Percentiles rank a stretch among this genome's conserved stretches.
Evolutionary conservation across 1,139 yeast species (phyloP).

Genomic region (Debaryomyces sp.): DNA sequence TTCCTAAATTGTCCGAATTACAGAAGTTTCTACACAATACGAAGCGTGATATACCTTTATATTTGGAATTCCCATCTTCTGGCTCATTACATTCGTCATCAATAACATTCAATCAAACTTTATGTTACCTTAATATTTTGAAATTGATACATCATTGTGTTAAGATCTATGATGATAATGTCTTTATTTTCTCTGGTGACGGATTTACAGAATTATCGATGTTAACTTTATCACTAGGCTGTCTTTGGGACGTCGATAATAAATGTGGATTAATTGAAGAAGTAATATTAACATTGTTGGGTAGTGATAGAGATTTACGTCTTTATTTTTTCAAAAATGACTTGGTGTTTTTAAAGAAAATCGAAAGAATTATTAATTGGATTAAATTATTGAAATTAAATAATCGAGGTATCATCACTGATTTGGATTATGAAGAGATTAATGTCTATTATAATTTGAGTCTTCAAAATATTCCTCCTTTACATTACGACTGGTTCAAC

Average conservation of each 20-base stretch:
- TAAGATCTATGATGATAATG: slow-evolving; percentile 21
- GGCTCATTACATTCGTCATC: slow-evolving; percentile 27
- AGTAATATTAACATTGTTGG: slow-evolving; percentile 20
- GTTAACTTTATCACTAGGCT: slow-evolving; percentile 28
- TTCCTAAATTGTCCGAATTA: slow-evolving; percentile 27
- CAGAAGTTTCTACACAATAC: slow-evolving; percentile 16
- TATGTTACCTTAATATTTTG: slow-evolving; percentile 35
- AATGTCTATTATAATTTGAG: slow-evolving; percentile 11
- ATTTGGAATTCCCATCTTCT: slow-evolving; percentile 40
- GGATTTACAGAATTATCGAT: slow-evolving; percentile 46
- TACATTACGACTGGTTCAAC: slow-evolving; percentile 38
- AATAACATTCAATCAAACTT: slow-evolving; percentile 28
- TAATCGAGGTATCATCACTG: slow-evolving; percentile 3
- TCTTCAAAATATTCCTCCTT: slow-evolving; percentile 3
- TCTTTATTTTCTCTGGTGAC: slow-evolving; percentile 40
- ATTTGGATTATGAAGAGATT: slow-evolving; percentile 16
- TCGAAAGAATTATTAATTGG: slow-evolving; percentile 29
- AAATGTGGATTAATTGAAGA: slow-evolving; percentile 25
- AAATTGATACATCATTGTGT: slow-evolving; percentile 30
- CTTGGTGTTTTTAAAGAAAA: slow-evolving; percentile 31
- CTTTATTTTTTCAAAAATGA: slow-evolving; percentile 39
- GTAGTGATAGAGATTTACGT: slow-evolving; percentile 20
- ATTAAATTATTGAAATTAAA: background rate
- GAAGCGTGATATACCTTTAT: slow-evolving; percentile 18
- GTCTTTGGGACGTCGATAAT: slow-evolving; percentile 3